Percentiles rank a stretch among this genome's conserved stretches.
Evolutionary conservation across 2,329 filamentous ascomycete species (phyloP).

Genomic region (Fusarium brevicatenulatum): DNA sequence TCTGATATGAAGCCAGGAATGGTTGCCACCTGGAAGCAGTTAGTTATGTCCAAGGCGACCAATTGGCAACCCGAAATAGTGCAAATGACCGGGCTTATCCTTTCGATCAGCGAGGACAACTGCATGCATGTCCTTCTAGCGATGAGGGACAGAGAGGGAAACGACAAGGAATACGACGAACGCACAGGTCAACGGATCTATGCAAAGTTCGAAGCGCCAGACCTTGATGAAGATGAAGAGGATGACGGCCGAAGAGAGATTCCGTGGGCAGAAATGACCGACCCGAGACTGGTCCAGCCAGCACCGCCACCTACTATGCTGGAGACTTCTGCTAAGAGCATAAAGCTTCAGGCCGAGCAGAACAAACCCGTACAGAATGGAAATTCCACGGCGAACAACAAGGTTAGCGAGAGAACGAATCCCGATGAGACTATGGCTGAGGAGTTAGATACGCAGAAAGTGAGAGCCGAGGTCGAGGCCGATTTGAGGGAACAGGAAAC

Average conservation of each 20-base stretch:
- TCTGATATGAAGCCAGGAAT: conserved; percentile 66
- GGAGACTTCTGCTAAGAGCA: conserved; percentile 36
- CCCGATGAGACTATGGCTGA: conserved; percentile 38
- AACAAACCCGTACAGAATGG: conserved; percentile 17
- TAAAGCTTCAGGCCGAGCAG: conserved; percentile 38
- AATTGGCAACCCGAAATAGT: conserved; percentile 73
- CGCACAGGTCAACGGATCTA: conserved; percentile 78
- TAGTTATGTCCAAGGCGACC: conserved; percentile 68
- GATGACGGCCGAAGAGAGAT: conserved; percentile 72
- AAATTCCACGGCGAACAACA: conserved; percentile 28
- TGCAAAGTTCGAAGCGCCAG: conserved; percentile 79
- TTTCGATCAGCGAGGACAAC: conserved; percentile 62
- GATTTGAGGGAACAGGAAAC: conserved; percentile 33
- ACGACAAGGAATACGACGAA: conserved; percentile 70
- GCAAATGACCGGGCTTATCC: conserved; percentile 72
- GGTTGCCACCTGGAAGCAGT: conserved; percentile 75
- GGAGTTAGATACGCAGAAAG: conserved; percentile 45
- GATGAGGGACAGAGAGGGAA: conserved; percentile 70
- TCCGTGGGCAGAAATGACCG: conserved; percentile 70
- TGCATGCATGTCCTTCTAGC: conserved; percentile 72
- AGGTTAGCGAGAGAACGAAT: conserved; percentile 43
- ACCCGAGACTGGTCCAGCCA: conserved; percentile 70
- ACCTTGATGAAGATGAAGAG: conserved; percentile 64
- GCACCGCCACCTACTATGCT: conserved; percentile 44
- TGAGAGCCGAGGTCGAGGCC: conserved; percentile 42